Percentiles rank a stretch among this genome's conserved stretches.
These are phyloP conservation scores for Podospora conica DNA, from an alignment of 495 filamentous ascomycete species.

Conservation along the genomic window DNA sequence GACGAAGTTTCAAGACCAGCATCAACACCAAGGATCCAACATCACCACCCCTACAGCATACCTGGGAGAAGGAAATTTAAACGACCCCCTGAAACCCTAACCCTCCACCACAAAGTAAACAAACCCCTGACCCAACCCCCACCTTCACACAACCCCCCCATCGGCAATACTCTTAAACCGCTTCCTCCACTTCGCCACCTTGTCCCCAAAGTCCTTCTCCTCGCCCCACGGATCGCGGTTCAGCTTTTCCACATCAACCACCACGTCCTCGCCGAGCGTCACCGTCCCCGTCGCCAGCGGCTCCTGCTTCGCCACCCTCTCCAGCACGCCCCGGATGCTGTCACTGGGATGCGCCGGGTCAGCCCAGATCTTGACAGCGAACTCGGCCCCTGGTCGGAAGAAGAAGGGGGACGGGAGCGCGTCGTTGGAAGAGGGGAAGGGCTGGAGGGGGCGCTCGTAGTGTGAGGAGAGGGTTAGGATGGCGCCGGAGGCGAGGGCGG, in stretches of 20 bases:
- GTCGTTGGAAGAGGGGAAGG: constrained; percentile 3
- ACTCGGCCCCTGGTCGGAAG: constrained; percentile 8
- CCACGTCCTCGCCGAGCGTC: constrained; percentile 2
- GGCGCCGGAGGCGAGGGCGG: background rate
- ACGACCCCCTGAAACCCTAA: background rate
- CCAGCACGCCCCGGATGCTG: constrained; percentile 1
- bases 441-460: constrained; percentile 12
- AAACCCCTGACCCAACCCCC: background rate
- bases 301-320: background rate
- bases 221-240: constrained; percentile 16
- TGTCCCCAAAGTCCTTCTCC: background rate
- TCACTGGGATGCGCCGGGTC: background rate
- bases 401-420: constrained; percentile 1
- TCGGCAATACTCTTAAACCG: constrained; percentile 9
- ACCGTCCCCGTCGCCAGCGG: constrained; percentile 5
- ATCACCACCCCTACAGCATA: background rate
- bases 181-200: constrained; percentile 10
- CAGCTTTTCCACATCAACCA: constrained; percentile 14
- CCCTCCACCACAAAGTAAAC: background rate
- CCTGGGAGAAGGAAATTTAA: background rate
- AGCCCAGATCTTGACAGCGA: constrained; percentile 8
- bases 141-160: background rate
- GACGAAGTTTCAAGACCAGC: background rate
- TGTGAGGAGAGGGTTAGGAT: background rate
- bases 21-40: background rate